Evolutionary conservation across 2,329 filamentous ascomycete genomes (phyloP), one percentile per base, ranked within the genome.

Genomic region (Ophiobolus disseminans): DNA sequence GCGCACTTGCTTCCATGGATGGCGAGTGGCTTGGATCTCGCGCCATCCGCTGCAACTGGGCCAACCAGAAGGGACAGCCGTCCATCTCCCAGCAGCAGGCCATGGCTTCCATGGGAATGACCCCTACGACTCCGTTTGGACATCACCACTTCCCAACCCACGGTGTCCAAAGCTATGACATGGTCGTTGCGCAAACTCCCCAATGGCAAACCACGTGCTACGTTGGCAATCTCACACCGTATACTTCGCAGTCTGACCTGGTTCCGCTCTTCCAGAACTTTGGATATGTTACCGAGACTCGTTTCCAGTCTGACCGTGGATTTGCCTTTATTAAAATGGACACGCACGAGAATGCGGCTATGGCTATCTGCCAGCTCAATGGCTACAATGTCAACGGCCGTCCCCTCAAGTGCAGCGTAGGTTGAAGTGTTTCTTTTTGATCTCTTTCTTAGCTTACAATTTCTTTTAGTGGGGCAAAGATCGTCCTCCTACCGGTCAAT

Each of bases 241-340:
- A 99, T 79, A 99, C 94, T 16, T 94, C 92, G 3, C 92, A 96
- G 71, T 92, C 91, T 67, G 94, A 99, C 65, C 86, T 99, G 23
- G 89, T 99, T n/a, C 94, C 94, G 4, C 82, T 99, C 28, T 99
- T 99, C 82, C 91, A 96, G 75, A 97, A 97, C 79, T 99, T 97
- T 71, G 94, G 94, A 47, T 97, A 91, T 68, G 94, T 99, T 35
- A 89, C 96, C 41, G 94, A 99, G 78, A 97, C 93, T 40, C 90
- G 94, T 51, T 96, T 99, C 83, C 94, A 99, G 77, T 91, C 94
- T 45, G 94, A 99, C 73, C 90, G 94, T 62, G 94, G 94, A 11
- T 99, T 99, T 73, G 91, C 94, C 6, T 99, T 99, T 74, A 91
- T 99, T 75, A 99, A 99, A 82, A 96, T 99, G 92, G 94, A 99